These are phyloP conservation scores for Ciborinia camelliae DNA, from an alignment of 2,329 filamentous ascomycete species.

Conservation along the genomic window DNA sequence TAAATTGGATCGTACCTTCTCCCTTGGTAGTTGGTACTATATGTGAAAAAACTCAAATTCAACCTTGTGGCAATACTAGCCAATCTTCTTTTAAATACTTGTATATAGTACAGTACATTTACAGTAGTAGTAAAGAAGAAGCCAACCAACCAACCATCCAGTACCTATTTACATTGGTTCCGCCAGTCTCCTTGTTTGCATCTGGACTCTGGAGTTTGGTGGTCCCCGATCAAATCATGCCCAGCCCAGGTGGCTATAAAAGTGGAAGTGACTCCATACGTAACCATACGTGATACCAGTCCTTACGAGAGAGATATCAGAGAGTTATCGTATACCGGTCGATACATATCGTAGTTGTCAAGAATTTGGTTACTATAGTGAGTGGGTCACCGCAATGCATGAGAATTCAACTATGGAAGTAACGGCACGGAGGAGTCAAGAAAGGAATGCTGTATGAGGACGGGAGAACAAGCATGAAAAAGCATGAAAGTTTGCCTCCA, in stretches of 20 bases:
- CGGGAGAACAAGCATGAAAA: no score
- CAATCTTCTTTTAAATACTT: not conserved
- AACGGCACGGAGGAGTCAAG: not conserved
- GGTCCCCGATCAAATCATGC: not conserved
- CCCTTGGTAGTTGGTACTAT: no score
- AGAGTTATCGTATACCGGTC: no score
- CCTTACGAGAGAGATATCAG: no score
- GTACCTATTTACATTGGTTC: no score
- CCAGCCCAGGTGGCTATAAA: no score
- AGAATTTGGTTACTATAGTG: not conserved
- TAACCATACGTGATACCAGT: no score
- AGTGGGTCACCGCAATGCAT: constrained; percentile 9
- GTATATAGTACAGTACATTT: no score
- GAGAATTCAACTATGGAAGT: constrained; percentile 1
- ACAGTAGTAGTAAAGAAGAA: not conserved
- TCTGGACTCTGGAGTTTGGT: not conserved
- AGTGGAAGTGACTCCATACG: no score
- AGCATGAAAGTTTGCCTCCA: no score
- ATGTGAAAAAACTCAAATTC: constrained; percentile 11
- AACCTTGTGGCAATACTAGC: constrained; percentile 1
- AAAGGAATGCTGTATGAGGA: not conserved
- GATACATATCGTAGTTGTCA: constrained; percentile 1
- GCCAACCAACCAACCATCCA: not conserved
- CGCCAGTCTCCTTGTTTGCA: no score
- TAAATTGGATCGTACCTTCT: no score